Base-by-base conservation (phyloP, 257 asterid genomes). In the Prunella vulgaris region DNA sequence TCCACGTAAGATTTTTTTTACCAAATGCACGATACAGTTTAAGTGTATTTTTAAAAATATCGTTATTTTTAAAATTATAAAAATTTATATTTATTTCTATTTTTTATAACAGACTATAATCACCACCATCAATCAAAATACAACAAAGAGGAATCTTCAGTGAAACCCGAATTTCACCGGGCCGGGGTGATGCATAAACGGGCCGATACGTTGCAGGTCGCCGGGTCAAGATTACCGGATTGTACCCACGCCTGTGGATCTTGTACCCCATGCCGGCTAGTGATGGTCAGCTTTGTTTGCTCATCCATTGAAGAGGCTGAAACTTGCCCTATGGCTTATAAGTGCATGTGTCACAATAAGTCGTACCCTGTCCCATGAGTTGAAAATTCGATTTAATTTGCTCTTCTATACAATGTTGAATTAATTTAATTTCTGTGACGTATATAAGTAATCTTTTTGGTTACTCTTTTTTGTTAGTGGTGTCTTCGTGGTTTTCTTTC, bases 201-300 rank as follows among this genome's bases (percentile, higher is more conserved):
- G 61, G 83, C 82, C 2, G 83, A 82, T 3, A 48, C 86, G 7
- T 52, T 80, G 21, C 88, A 73, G 74, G 76, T 83, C 0, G 95
- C 91, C 6, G 97, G 98, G 61, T 92, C 97, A 25, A 69, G 90
- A 35, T 83, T 92, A 35, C 95, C 96, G 1, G 95, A 92, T 76
- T 92, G 96, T 74, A 84, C 84, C 0, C 96, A 92, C 60, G 97
- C 97, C 0, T 92, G 97, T 78, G 97, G 97, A 52, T 90, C 97
- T 25, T 92, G 97, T 77, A 85, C 81, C 25, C 97, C 97, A 5
- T 92, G 97, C 75, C 79, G 92, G 54, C 76, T 92, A 78, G 96
- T 90, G 4, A 83, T 85, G 89, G 98, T 92, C 30, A 88, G 96
- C 90, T 90, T 85, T 42, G 95, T 90, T 28, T 90, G 97, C 58